These are phyloP conservation scores for Aspergillus felis DNA, from an alignment of 2,329 filamentous ascomycete species.

Conservation along the genomic window DNA sequence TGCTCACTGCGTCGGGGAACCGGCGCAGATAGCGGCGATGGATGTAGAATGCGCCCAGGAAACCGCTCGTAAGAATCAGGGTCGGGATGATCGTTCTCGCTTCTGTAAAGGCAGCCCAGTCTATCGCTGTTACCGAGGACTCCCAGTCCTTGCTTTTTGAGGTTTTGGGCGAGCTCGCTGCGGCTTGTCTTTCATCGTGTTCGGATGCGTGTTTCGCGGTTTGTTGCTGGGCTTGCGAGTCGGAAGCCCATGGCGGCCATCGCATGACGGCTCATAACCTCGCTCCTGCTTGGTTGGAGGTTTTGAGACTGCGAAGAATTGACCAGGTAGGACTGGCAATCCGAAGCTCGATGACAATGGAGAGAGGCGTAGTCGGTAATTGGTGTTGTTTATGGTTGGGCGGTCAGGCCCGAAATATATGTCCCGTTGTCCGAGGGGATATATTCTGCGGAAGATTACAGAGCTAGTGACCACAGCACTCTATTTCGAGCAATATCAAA, in stretches of 20 bases:
- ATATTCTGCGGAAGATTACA: background rate
- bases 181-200: slow-evolving; percentile 17
- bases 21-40: slow-evolving; percentile 66
- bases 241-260: slow-evolving; percentile 48
- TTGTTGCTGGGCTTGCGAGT: slow-evolving; percentile 20
- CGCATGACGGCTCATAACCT: slow-evolving; percentile 40
- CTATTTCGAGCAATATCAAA: background rate
- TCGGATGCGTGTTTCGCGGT: slow-evolving; percentile 8
- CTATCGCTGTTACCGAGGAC: slow-evolving; percentile 41
- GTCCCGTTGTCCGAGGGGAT: background rate
- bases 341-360: background rate
- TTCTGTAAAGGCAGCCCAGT: slow-evolving; percentile 38
- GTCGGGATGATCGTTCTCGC: slow-evolving; percentile 35
- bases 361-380: background rate
- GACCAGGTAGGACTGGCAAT: background rate
- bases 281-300: background rate
- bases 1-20: slow-evolving; percentile 71
- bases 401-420: background rate
- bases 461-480: background rate
- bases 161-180: slow-evolving; percentile 14
- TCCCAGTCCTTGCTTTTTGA: slow-evolving; percentile 36
- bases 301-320: no score
- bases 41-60: slow-evolving; percentile 33
- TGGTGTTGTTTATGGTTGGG: background rate
- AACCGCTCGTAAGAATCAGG: slow-evolving; percentile 35